These are phyloP conservation scores for Chaetomium cochliodes DNA, from an alignment of 495 filamentous ascomycete species.

Conservation along the genomic window DNA sequence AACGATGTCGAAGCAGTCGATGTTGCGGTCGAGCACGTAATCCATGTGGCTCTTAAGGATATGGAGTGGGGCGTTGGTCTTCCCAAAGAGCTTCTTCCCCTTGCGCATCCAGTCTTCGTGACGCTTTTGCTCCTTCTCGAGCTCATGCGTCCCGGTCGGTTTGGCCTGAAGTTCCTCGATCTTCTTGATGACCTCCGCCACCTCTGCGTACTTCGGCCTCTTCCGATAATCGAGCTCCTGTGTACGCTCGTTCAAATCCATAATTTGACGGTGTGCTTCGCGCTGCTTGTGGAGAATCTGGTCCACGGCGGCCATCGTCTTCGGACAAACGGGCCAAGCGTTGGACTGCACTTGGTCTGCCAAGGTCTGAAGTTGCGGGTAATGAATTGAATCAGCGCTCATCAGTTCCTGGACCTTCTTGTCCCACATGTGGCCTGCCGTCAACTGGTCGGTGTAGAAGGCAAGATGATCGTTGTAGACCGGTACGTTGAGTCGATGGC, in stretches of 20 bases:
- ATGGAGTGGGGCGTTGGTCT: conserved; percentile 94
- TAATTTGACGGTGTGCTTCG: conserved; percentile 85
- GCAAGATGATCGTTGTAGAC: conserved; percentile 73
- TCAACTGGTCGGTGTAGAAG: conserved; percentile 71
- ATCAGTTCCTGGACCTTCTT: conserved; percentile 91
- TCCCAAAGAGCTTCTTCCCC: conserved; percentile 97
- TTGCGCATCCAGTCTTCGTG: conserved; percentile 99
- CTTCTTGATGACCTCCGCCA: conserved; percentile 82
- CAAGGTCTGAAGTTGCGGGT: conserved; percentile 89
- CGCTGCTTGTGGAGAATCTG: conserved; percentile 94
- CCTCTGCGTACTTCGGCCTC: conserved; percentile 86
- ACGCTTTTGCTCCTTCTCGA: conserved; percentile 91
- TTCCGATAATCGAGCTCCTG: conserved; percentile 70
- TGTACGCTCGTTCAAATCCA: conserved; percentile 73
- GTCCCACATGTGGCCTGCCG: conserved; percentile 84
- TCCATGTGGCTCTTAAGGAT: conserved; percentile 94
- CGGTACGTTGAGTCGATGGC: conserved; percentile 69
- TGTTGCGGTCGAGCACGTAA: conserved; percentile 82
- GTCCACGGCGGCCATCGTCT: conserved; percentile 81
- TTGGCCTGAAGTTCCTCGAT: conserved; percentile 87
- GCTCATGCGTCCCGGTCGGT: conserved; percentile 82
- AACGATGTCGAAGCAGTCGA: conserved; percentile 86
- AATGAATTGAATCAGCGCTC: conserved; percentile 82
- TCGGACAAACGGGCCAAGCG: conserved; percentile 73
- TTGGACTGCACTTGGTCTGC: conserved; percentile 70